Percentiles rank a stretch among this genome's conserved stretches.
Conservation (phyloP, 345 rosid species). For the Angophora floribunda region DNA sequence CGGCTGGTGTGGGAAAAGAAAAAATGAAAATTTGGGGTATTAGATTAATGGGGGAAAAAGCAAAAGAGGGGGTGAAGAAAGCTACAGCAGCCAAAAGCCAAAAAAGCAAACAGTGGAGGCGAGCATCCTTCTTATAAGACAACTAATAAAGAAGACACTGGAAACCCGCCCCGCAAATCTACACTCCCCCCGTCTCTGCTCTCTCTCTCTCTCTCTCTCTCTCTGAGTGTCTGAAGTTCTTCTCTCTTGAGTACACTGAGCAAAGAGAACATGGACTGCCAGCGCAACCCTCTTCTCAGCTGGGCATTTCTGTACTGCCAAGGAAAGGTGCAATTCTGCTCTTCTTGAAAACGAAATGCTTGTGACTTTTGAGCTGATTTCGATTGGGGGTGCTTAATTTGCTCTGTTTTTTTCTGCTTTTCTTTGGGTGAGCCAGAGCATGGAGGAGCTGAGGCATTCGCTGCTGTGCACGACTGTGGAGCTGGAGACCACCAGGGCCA, state of each 20-base stretch:
- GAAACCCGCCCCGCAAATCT: neutral
- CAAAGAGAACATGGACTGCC: conserved; percentile 1
- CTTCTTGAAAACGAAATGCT: neutral
- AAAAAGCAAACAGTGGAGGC: neutral
- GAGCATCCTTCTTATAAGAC: neutral
- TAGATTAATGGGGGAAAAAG: neutral
- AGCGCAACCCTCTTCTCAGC: conserved; percentile 33
- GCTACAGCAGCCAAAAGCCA: neutral
- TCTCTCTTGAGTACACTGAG: neutral
- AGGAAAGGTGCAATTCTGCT: conserved; percentile 14
- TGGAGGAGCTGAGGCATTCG: conserved; percentile 68
- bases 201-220: neutral
- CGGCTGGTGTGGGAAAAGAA: neutral
- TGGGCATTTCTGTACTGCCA: conserved; percentile 61
- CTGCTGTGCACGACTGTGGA: conserved; percentile 63
- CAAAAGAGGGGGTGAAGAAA: neutral
- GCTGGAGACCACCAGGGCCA: conserved; percentile 64
- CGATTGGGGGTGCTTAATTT: neutral
- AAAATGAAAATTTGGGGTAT: neutral
- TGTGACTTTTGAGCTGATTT: neutral
- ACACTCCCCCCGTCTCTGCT: neutral
- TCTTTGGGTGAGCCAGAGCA: conserved; percentile 29
- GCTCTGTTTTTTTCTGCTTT: neutral
- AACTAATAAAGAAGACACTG: neutral
- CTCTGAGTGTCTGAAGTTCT: neutral